These are phyloP conservation scores for Colletotrichum coccodes DNA, from an alignment of 2,329 filamentous ascomycete species.

Conservation along the genomic window DNA sequence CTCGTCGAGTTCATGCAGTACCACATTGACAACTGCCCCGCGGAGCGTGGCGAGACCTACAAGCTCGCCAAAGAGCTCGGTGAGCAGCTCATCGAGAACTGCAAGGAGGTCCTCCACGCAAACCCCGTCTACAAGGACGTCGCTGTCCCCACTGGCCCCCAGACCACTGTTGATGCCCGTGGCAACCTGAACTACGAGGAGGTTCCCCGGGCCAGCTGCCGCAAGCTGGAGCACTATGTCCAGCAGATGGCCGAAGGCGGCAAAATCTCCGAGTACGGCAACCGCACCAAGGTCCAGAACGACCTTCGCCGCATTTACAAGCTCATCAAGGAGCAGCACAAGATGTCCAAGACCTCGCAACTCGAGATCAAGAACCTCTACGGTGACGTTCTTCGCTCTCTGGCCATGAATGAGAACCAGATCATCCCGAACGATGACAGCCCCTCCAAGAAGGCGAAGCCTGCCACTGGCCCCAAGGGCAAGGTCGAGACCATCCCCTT, in stretches of 20 bases:
- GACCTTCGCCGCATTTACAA: constrained; percentile 96
- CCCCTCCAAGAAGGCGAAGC: constrained; percentile 54
- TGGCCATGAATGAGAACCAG: constrained; percentile 98
- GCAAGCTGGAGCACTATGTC: constrained; percentile 98
- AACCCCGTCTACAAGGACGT: constrained; percentile 97
- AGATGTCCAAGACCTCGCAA: constrained; percentile 94
- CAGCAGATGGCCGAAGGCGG: constrained; percentile 98
- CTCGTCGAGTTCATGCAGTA: constrained; percentile 99
- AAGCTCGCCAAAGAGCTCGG: constrained; percentile 96
- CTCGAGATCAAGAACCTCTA: constrained; percentile 97
- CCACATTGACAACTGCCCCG: constrained; percentile 98
- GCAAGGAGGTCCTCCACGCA: constrained; percentile 86
- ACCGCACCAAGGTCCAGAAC: constrained; percentile 97
- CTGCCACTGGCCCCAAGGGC: constrained; percentile 74
- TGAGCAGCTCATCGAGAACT: constrained; percentile 95
- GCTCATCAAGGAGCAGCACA: constrained; percentile 98
- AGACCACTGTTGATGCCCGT: constrained; percentile 90
- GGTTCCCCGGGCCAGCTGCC: constrained; percentile 84
- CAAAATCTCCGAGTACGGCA: constrained; percentile 98
- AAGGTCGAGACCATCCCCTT: constrained; percentile 98
- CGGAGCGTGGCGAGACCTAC: constrained; percentile 96
- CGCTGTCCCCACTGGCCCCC: constrained; percentile 87
- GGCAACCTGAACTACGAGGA: constrained; percentile 95
- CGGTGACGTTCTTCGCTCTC: constrained; percentile 90
- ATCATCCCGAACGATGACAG: constrained; percentile 90